Percentiles rank a stretch among this genome's conserved stretches.
These are phyloP conservation scores for Coelastrella sp. DNA, from an alignment of 139 green algal genomes.

Conservation along the genomic window DNA sequence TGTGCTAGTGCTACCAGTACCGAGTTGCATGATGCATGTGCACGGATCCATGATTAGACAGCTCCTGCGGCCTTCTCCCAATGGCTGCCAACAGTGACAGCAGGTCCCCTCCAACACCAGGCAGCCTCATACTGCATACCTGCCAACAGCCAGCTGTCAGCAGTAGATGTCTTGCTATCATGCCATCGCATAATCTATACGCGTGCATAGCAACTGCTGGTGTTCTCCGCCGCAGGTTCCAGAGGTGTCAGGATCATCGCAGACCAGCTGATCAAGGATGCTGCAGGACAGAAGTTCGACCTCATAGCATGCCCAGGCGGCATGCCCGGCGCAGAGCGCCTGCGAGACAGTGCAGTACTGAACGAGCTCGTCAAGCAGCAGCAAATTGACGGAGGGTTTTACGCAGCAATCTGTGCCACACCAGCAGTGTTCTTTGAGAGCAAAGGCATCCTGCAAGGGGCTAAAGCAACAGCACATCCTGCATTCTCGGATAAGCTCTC, in stretches of 20 bases:
- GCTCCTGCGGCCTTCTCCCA: too few relatives aligned
- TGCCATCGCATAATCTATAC: too few relatives aligned
- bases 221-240: constrained; percentile 53
- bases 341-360: constrained; percentile 82
- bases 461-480: constrained; percentile 90
- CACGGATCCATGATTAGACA: too few relatives aligned
- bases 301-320: constrained; percentile 89
- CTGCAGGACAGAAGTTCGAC: constrained; percentile 73
- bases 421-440: constrained; percentile 92
- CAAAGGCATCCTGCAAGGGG: constrained; percentile 83
- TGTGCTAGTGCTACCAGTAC: not conserved
- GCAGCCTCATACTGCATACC: too few relatives aligned
- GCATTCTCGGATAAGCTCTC: constrained; percentile 85
- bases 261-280: constrained; percentile 78
- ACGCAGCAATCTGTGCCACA: constrained; percentile 95
- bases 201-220: too few relatives aligned
- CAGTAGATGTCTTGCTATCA: too few relatives aligned
- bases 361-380: constrained; percentile 76
- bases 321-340: constrained; percentile 72
- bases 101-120: too few relatives aligned
- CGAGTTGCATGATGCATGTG: too few relatives aligned
- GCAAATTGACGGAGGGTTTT: constrained; percentile 54
- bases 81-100: too few relatives aligned
- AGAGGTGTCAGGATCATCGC: constrained; percentile 87
- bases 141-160: too few relatives aligned